Evolutionary conservation across 1,284 basidiomycete genomes (phyloP).

Genomic region (Puccinia horiana): DNA sequence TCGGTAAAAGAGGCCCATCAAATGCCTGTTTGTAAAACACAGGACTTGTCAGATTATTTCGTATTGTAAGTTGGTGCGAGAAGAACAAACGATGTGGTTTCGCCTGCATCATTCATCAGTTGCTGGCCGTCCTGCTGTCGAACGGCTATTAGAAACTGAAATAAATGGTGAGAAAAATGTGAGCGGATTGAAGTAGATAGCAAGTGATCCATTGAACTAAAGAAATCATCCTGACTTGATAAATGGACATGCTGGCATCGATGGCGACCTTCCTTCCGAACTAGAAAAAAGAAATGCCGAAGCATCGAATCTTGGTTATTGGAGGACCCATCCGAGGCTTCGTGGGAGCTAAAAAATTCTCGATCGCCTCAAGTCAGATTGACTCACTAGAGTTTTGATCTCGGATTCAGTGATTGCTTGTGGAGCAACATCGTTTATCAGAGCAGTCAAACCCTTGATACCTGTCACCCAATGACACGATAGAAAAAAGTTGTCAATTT

Average conservation of each 20-base stretch:
- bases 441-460: conserved; percentile 56
- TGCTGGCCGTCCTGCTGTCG: conserved; percentile 93
- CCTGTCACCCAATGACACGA: background rate
- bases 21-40: conserved; percentile 66
- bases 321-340: background rate
- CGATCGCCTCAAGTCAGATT: background rate
- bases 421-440: conserved; percentile 58
- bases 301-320: background rate
- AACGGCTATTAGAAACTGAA: conserved; percentile 95
- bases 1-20: conserved; percentile 98
- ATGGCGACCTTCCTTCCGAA: conserved; percentile 98
- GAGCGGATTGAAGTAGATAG: background rate
- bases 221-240: background rate
- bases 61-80: background rate
- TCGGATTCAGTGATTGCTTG: conserved; percentile 57
- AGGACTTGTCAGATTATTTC: conserved; percentile 9
- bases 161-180: conserved; percentile 54
- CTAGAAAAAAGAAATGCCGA: conserved; percentile 28
- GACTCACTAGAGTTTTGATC: conserved; percentile 58
- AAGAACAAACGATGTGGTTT: conserved; percentile 74
- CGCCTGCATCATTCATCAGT: conserved; percentile 92
- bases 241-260: conserved; percentile 69
- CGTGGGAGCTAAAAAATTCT: background rate
- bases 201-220: background rate
- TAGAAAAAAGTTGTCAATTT: background rate